Percentiles rank a stretch among this genome's conserved stretches.
Evolutionary conservation across 176 grass and related monocot species (phyloP).

Genomic region (Oryza rufipogon): DNA sequence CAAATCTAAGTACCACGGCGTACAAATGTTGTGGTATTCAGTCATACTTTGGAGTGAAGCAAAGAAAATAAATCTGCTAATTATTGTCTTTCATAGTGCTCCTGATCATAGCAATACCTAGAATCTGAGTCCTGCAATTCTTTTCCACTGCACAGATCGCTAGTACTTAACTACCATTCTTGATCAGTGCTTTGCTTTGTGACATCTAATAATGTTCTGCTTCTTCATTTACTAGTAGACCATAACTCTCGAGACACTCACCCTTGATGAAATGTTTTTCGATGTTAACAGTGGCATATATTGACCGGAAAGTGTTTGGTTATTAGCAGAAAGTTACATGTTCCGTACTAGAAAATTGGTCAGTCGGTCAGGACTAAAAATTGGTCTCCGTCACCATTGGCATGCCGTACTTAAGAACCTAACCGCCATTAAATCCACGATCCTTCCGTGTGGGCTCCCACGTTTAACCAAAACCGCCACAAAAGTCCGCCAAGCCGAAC

Average conservation of each 20-base stretch:
- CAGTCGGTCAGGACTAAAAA: not conserved
- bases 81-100: conserved; percentile 4
- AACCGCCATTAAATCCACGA: conserved; percentile 8
- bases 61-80: conserved; percentile 21
- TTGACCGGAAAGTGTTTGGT: not conserved
- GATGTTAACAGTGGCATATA: not conserved
- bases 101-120: not conserved
- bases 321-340: not conserved
- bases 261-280: not conserved
- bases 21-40: not conserved
- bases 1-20: conserved; percentile 8
- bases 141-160: not conserved
- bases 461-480: conserved; percentile 40
- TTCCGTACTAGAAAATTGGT: not conserved
- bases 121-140: not conserved
- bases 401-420: conserved; percentile 27
- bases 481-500: conserved; percentile 41
- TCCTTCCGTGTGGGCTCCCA: not conserved
- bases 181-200: not conserved
- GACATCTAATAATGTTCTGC: not conserved
- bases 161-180: not conserved
- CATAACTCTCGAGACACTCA: not conserved
- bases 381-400: conserved; percentile 10
- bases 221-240: not conserved
- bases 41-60: conserved; percentile 40